phyloP scores from a whole-genome alignment of 169 alveolate species.

The Eimeria necatrix region DNA sequence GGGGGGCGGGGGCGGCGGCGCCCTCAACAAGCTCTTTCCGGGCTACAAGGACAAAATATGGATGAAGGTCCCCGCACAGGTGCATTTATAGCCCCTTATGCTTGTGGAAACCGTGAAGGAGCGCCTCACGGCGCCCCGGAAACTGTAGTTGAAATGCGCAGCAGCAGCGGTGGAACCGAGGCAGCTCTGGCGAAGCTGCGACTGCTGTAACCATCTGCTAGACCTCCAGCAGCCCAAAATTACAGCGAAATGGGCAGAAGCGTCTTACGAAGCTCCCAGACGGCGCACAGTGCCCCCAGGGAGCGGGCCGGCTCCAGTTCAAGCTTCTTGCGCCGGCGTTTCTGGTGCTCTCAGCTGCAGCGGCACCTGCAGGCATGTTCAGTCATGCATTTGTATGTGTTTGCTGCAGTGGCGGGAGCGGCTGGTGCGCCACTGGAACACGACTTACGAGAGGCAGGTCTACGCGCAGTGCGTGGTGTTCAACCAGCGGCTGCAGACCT shows the following conservation, averaged over 20 bases:
- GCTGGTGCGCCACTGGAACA: conserved; percentile 88
- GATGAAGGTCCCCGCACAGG: conserved; percentile 90
- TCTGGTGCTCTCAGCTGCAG: no score
- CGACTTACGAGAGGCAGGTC: conserved; percentile 83
- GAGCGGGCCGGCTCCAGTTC: no score
- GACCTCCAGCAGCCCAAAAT: no score
- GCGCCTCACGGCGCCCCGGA: conserved; percentile 85
- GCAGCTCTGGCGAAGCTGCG: neutral
- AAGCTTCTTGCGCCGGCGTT: no score
- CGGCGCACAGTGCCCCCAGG: no score
- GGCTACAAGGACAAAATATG: conserved; percentile 93
- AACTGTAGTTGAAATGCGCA: conserved; percentile 85
- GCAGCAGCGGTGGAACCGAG: neutral
- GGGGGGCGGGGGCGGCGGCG: conserved; percentile 92
- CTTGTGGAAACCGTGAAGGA: neutral
- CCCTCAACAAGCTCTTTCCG: conserved; percentile 90
- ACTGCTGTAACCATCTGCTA: neutral
- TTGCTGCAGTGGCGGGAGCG: conserved; percentile 27
- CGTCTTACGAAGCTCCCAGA: no score
- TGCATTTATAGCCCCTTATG: conserved; percentile 32
- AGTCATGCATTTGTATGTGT: no score
- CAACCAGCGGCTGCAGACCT: conserved; percentile 86
- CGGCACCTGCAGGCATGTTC: no score
- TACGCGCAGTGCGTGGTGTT: conserved; percentile 85
- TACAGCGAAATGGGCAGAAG: no score